phyloP scores from a whole-genome alignment of 2,329 filamentous ascomycete species.

The Penicillium sp. region DNA sequence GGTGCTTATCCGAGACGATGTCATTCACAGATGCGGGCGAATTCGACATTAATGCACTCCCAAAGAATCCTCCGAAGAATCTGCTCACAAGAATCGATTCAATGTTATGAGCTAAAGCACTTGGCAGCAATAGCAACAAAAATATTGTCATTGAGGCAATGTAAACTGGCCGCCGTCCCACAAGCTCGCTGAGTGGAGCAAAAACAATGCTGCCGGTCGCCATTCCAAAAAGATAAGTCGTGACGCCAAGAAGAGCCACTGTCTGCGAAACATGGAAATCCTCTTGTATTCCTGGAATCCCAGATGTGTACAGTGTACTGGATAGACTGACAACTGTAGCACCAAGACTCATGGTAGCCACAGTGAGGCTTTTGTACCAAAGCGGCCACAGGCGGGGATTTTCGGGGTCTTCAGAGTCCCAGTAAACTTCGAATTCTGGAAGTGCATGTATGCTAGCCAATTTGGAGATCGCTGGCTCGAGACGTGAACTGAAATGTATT shows the following conservation, averaged over 20 bases:
- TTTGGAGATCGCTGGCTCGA: conserved; percentile 6
- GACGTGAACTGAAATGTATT: not conserved
- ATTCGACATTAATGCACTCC: conserved; percentile 78
- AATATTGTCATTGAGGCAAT: conserved; percentile 66
- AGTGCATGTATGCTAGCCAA: conserved; percentile 5
- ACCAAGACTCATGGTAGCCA: conserved; percentile 20
- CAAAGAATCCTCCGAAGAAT: conserved; percentile 73
- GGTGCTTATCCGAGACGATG: conserved; percentile 73
- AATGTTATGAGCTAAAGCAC: conserved; percentile 68
- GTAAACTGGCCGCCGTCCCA: conserved; percentile 61
- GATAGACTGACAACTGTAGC: conserved; percentile 22
- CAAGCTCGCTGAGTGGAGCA: conserved; percentile 62
- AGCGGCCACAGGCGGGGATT: conserved; percentile 22
- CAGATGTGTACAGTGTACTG: conserved; percentile 24
- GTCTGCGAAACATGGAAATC: conserved; percentile 19
- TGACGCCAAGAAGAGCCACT: conserved; percentile 62
- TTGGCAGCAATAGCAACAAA: conserved; percentile 69
- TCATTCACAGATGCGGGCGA: conserved; percentile 80
- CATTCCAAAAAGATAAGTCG: conserved; percentile 74
- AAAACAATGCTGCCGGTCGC: conserved; percentile 70
- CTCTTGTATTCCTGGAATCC: conserved; percentile 19
- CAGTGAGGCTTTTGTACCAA: conserved; percentile 17
- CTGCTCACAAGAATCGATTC: conserved; percentile 68
- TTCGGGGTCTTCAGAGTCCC: conserved; percentile 14
- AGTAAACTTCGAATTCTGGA: conserved; percentile 21